Conservation (phyloP, 2,329 filamentous ascomycete genomes). For the Scytalidium lignicola region DNA sequence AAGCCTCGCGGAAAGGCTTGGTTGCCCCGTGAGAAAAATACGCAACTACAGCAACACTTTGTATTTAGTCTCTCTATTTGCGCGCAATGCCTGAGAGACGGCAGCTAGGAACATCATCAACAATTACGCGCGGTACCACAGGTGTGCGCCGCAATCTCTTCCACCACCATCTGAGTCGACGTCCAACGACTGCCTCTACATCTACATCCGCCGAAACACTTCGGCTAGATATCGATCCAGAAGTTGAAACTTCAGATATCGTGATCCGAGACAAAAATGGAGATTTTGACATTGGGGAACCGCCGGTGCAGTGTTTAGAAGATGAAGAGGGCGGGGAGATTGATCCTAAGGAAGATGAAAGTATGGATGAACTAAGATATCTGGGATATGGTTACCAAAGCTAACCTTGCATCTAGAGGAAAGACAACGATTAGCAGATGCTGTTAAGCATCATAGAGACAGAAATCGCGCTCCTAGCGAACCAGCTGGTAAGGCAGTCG, state of each 20-base stretch:
- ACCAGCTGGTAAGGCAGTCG: constrained; percentile 51
- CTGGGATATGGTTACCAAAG: no score
- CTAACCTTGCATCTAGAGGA: constrained; percentile 41
- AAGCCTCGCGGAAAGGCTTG: constrained; percentile 8
- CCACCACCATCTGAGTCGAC: constrained; percentile 52
- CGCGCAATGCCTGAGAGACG: constrained; percentile 24
- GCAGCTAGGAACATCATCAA: constrained; percentile 13
- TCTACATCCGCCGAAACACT: constrained; percentile 41
- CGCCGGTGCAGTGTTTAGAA: constrained; percentile 47
- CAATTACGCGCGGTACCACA: constrained; percentile 8
- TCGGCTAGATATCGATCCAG: constrained; percentile 41
- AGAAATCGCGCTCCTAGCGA: constrained; percentile 53
- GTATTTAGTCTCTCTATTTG: not conserved
- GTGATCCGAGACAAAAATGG: constrained; percentile 59
- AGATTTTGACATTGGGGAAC: constrained; percentile 56
- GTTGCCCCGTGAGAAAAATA: constrained; percentile 6
- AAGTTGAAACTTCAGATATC: constrained; percentile 46
- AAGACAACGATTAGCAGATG: constrained; percentile 54
- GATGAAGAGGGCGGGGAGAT: constrained; percentile 47
- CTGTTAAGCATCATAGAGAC: constrained; percentile 55
- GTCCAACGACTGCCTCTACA: constrained; percentile 42
- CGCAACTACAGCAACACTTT: constrained; percentile 1
- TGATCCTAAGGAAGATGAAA: constrained; percentile 52
- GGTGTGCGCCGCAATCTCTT: constrained; percentile 52
- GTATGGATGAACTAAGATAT: constrained; percentile 31